phyloP scores from a whole-genome alignment of 2,329 filamentous ascomycete species.

The Penicillium sp. region DNA sequence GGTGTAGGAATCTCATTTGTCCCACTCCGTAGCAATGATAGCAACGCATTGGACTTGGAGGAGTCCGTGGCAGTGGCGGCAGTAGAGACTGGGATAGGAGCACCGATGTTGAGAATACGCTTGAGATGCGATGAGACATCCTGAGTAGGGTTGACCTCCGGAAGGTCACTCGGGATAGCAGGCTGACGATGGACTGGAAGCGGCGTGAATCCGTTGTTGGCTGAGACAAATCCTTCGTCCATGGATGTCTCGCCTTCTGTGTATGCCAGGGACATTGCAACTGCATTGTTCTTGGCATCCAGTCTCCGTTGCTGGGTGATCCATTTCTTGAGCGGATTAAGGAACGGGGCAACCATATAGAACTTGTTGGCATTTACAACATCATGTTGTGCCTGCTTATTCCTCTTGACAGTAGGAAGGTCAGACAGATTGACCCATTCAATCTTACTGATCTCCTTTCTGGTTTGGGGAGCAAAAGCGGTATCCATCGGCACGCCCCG shows the following conservation, averaged over 20 bases:
- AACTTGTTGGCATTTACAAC: slow-evolving; percentile 75
- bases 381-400: slow-evolving; percentile 57
- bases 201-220: slow-evolving; percentile 20
- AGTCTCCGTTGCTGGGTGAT: slow-evolving; percentile 76
- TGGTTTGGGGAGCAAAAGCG: slow-evolving; percentile 79
- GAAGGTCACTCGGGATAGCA: slow-evolving; percentile 35
- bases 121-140: slow-evolving; percentile 53
- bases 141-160: slow-evolving; percentile 34
- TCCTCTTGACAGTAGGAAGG: slow-evolving; percentile 74
- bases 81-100: slow-evolving; percentile 10
- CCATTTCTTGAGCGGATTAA: slow-evolving; percentile 83
- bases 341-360: slow-evolving; percentile 96
- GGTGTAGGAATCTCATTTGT: slow-evolving; percentile 21
- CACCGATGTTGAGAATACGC: slow-evolving; percentile 40
- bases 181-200: slow-evolving; percentile 19
- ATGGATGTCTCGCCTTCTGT: slow-evolving; percentile 54
- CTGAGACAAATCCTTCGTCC: slow-evolving; percentile 47
- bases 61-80: slow-evolving; percentile 27
- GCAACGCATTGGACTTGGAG: slow-evolving; percentile 49
- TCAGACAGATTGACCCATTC: slow-evolving; percentile 90
- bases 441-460: slow-evolving; percentile 97
- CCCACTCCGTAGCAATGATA: slow-evolving; percentile 52
- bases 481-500: slow-evolving; percentile 83
- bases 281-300: slow-evolving; percentile 52
- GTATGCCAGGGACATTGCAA: slow-evolving; percentile 39